Conservation (phyloP, 2,329 filamentous ascomycete species). For the Macrophomina phaseolina region DNA sequence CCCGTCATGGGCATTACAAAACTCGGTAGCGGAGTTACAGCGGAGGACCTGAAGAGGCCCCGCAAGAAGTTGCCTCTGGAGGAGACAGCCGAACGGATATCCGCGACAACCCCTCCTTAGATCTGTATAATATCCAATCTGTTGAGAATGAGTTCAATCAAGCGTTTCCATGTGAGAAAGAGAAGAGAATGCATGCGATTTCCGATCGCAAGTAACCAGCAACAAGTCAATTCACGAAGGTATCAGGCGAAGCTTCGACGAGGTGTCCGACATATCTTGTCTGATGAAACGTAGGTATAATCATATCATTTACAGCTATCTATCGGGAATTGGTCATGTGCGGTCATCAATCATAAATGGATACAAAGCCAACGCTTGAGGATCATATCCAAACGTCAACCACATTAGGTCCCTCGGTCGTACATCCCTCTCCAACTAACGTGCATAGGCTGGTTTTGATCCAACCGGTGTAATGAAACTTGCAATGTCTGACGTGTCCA, state of each 20-base stretch:
- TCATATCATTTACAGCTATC: background rate
- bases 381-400: background rate
- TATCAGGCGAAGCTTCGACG: no score
- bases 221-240: no score
- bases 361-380: background rate
- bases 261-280: no score
- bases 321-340: background rate
- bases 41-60: conserved; percentile 82
- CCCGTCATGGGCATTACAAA: conserved; percentile 93
- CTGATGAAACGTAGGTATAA: background rate
- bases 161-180: background rate
- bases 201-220: background rate
- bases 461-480: background rate
- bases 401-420: background rate
- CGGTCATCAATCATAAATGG: background rate
- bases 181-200: background rate
- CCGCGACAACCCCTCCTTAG: conserved; percentile 43
- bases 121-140: conserved; percentile 15
- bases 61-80: conserved; percentile 67
- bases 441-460: background rate
- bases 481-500: background rate
- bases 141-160: background rate
- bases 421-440: background rate
- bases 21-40: conserved; percentile 76
- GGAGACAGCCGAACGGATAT: conserved; percentile 70